Conservation (phyloP, 805 yeast genomes). For the Debaryomyces castellii region DNA sequence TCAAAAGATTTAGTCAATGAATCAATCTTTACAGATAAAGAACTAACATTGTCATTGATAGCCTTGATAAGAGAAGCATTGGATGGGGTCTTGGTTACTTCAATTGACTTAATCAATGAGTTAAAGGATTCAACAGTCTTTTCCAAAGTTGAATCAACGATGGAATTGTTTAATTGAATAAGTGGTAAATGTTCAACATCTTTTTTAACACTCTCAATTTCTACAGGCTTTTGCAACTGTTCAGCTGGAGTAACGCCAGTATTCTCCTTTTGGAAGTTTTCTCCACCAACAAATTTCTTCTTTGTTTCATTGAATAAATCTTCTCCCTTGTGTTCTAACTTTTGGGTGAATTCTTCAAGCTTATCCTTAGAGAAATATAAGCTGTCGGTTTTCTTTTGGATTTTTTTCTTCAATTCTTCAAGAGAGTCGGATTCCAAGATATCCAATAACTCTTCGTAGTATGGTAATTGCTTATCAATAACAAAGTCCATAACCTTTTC, state of each 20-base stretch:
- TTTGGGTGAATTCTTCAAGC: constrained; percentile 30
- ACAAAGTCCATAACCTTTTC: constrained; percentile 45
- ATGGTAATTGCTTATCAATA: constrained; percentile 42
- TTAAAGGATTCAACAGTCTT: constrained; percentile 39
- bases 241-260: constrained; percentile 33
- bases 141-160: constrained; percentile 34
- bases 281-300: constrained; percentile 22
- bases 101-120: constrained; percentile 35
- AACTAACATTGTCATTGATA: constrained; percentile 31
- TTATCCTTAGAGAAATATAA: constrained; percentile 31
- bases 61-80: constrained; percentile 28
- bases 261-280: too few relatives aligned
- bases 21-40: constrained; percentile 31
- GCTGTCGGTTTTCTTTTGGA: constrained; percentile 18
- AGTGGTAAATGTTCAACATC: constrained; percentile 33
- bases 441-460: constrained; percentile 40
- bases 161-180: constrained; percentile 22
- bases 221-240: constrained; percentile 43
- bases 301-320: constrained; percentile 36
- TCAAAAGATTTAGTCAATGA: constrained; percentile 34
- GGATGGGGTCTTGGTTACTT: constrained; percentile 23
- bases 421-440: constrained; percentile 34
- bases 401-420: constrained; percentile 27
- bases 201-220: constrained; percentile 31
- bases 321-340: constrained; percentile 33